Percentiles rank a stretch among this genome's conserved stretches.
phyloP scores from a whole-genome alignment of 495 filamentous ascomycete genomes.

The Aspergillus panamensis region DNA sequence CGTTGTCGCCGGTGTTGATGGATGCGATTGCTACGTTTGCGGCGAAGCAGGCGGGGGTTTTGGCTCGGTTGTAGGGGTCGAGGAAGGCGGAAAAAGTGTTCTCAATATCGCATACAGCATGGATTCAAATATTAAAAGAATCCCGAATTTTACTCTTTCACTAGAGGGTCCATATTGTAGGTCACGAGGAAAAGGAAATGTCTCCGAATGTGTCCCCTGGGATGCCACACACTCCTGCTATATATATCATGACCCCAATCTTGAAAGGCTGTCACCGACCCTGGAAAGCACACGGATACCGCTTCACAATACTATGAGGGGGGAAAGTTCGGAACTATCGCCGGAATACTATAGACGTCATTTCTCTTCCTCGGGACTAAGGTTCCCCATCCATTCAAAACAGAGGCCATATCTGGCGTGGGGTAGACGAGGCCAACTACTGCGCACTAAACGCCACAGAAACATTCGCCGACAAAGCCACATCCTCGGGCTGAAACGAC shows the following conservation, averaged over 20 bases:
- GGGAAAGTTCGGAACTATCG: conserved; percentile 54
- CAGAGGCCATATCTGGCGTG: conserved; percentile 52
- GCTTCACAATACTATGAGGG: conserved; percentile 34
- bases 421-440: conserved; percentile 15
- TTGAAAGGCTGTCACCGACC: too few species aligned
- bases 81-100: too few species aligned
- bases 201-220: too few species aligned
- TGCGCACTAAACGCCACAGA: neutral
- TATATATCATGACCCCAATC: too few species aligned
- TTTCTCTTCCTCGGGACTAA: conserved; percentile 47
- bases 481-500: neutral
- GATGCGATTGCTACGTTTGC: conserved; percentile 55
- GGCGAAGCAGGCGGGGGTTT: conserved; percentile 39
- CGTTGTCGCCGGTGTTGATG: conserved; percentile 53
- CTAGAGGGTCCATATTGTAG: too few species aligned
- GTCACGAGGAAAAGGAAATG: too few species aligned
- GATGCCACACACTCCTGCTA: too few species aligned
- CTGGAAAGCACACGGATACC: conserved; percentile 40
- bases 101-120: too few species aligned
- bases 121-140: too few species aligned
- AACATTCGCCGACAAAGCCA: neutral
- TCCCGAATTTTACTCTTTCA: too few species aligned
- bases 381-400: conserved; percentile 64
- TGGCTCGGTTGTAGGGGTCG: neutral
- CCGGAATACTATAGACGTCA: conserved; percentile 56